Evolutionary conservation across 116 monocot species (phyloP).

Genomic region (Dioscorea cayenensis): DNA sequence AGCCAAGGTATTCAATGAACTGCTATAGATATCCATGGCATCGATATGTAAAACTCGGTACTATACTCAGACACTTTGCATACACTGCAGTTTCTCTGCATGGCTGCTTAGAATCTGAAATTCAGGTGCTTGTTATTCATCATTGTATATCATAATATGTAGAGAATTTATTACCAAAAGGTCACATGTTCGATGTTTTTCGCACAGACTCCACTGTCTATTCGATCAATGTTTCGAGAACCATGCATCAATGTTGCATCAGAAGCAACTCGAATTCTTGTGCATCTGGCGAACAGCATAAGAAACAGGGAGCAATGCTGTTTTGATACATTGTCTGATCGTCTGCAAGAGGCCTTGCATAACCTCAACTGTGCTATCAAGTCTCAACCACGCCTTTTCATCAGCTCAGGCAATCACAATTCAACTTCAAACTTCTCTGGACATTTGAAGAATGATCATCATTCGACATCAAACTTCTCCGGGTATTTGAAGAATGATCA

Average conservation of each 20-base stretch:
- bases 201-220: constrained; percentile 41
- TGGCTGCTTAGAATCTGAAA: constrained; percentile 77
- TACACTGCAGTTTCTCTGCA: constrained; percentile 66
- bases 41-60: constrained; percentile 62
- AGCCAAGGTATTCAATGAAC: constrained; percentile 62
- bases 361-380: constrained; percentile 63
- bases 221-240: constrained; percentile 43
- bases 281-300: constrained; percentile 50
- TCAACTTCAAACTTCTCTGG: not conserved
- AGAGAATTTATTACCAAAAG: not conserved
- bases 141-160: not conserved
- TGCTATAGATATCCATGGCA: constrained; percentile 66
- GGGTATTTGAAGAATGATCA: too few species aligned
- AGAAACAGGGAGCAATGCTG: constrained; percentile 38
- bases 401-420: constrained; percentile 24
- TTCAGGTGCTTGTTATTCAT: constrained; percentile 32
- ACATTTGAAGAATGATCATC: constrained; percentile 1
- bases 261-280: constrained; percentile 52
- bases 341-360: constrained; percentile 59
- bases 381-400: constrained; percentile 66
- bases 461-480: too few species aligned
- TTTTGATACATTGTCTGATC: constrained; percentile 42
- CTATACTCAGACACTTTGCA: constrained; percentile 54
- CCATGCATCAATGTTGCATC: constrained; percentile 49
- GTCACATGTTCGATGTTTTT: not conserved